A percentile compares a stretch with the other conserved stretches of the same genome.
Conservation (phyloP, 208 protist species). For the Acanthamoeba castellanii region DNA sequence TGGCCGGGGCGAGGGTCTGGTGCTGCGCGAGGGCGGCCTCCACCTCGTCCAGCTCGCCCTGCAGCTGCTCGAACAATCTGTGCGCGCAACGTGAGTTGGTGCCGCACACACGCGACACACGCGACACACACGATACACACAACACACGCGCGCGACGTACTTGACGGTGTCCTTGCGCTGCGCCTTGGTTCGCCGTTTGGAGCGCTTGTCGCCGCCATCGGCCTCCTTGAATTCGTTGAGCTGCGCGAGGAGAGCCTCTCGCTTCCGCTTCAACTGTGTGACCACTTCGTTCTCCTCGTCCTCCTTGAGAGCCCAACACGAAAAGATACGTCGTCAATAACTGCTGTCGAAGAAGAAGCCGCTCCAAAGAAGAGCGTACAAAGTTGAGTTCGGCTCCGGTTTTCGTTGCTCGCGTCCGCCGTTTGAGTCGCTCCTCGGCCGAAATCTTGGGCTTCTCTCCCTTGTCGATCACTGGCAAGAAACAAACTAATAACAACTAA, state of each 20-base stretch:
- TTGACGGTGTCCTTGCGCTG: conserved; percentile 41
- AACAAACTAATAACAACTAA: not conserved
- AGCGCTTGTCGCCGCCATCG: not conserved
- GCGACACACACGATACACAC: not conserved
- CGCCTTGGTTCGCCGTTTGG: conserved; percentile 27
- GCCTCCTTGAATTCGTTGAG: not conserved
- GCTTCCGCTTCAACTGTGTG: not conserved
- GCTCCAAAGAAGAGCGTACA: not conserved
- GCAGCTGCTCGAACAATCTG: not conserved
- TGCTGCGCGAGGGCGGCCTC: not conserved
- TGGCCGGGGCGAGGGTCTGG: not conserved
- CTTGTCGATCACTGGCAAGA: not conserved
- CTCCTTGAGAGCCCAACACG: not conserved
- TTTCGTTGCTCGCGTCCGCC: not conserved
- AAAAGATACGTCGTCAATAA: not conserved
- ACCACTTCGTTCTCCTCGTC: conserved; percentile 19
- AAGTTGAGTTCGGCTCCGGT: not conserved
- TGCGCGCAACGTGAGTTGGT: not conserved
- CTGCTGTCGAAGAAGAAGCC: not conserved
- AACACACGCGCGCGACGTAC: not conserved
- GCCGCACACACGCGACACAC: too few species aligned
- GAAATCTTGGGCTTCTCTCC: conserved; percentile 28
- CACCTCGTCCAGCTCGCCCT: conserved; percentile 32
- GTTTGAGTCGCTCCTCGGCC: conserved; percentile 28
- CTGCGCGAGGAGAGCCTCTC: not conserved